Conservation (phyloP, 805 yeast genomes). For the Blastobotrys terrestris region DNA sequence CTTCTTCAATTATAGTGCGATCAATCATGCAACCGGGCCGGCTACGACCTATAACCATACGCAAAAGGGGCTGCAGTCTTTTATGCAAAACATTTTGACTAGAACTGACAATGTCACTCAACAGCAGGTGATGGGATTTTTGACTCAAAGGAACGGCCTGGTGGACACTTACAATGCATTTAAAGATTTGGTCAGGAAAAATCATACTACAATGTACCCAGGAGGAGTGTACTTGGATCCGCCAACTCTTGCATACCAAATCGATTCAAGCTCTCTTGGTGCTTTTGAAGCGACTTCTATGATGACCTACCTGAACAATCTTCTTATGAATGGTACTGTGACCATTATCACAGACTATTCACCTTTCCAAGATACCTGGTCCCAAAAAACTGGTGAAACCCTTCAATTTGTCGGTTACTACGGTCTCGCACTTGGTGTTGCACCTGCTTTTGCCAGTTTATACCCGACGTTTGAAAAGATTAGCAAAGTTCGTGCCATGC, state of each 20-base stretch:
- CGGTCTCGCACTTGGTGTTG: conserved; percentile 32
- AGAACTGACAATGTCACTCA: conserved; percentile 3
- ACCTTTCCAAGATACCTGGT: conserved; percentile 31
- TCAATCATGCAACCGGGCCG: conserved; percentile 17
- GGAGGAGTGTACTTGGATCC: conserved; percentile 29
- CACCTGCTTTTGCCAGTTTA: conserved; percentile 31
- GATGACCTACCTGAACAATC: conserved; percentile 26
- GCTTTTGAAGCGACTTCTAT: conserved; percentile 22
- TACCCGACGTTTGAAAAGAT: conserved; percentile 33
- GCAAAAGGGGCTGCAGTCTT: conserved; percentile 10
- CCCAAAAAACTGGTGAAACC: conserved; percentile 28
- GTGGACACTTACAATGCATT: conserved; percentile 22
- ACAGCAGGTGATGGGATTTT: conserved; percentile 3
- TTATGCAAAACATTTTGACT: conserved; percentile 12
- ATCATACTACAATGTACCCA: conserved; percentile 25
- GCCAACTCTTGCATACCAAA: conserved; percentile 25
- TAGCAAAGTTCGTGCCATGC: conserved; percentile 31
- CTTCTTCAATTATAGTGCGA: conserved; percentile 6
- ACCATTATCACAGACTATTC: conserved; percentile 27
- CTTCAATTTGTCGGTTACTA: conserved; percentile 32
- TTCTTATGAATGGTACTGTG: conserved; percentile 25
- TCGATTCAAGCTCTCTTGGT: conserved; percentile 22
- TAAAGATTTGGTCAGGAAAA: conserved; percentile 16
- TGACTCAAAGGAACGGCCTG: conserved; percentile 5
- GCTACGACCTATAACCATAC: background rate